These are phyloP conservation scores for Gymnopilus junonius DNA, from an alignment of 768 basidiomycete genomes.

Conservation along the genomic window DNA sequence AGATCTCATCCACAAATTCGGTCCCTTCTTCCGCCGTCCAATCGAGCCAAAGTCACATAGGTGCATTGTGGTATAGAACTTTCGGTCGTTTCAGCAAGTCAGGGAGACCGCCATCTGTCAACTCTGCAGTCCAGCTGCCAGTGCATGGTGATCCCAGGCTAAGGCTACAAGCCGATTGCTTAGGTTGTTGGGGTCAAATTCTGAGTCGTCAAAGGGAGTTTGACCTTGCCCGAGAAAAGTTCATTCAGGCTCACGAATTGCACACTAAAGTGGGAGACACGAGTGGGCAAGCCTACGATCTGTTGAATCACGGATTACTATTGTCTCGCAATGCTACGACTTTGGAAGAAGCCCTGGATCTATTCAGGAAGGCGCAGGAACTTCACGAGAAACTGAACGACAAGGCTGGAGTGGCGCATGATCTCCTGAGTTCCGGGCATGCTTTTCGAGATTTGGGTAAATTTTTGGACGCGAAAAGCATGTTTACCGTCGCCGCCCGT, in stretches of 20 bases:
- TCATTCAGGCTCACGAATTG: conserved; percentile 23
- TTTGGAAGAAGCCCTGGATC: conserved; percentile 15
- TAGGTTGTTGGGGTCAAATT: conserved; percentile 33
- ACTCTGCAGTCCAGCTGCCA: background rate
- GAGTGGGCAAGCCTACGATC: conserved; percentile 31
- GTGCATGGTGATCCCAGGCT: background rate
- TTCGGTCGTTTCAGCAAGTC: background rate
- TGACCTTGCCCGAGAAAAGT: conserved; percentile 25
- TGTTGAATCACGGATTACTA: conserved; percentile 29
- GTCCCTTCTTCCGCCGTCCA: background rate
- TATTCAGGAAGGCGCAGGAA: conserved; percentile 17
- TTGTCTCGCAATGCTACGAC: conserved; percentile 12
- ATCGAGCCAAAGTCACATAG: background rate
- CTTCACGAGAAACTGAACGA: conserved; percentile 26
- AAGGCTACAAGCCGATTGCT: conserved; percentile 28
- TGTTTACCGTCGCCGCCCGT: conserved; percentile 17
- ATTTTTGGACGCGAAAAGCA: conserved; percentile 12
- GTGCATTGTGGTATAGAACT: background rate
- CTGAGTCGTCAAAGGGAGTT: conserved; percentile 24
- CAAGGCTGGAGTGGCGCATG: conserved; percentile 26
- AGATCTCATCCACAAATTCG: background rate
- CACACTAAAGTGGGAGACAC: conserved; percentile 26
- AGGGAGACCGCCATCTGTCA: background rate
- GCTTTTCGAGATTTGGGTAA: conserved; percentile 20
- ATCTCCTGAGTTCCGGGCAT: conserved; percentile 28